These are phyloP conservation scores for Wickerhamomyces sp. DNA, from an alignment of 1,139 yeast genomes.

Conservation along the genomic window DNA sequence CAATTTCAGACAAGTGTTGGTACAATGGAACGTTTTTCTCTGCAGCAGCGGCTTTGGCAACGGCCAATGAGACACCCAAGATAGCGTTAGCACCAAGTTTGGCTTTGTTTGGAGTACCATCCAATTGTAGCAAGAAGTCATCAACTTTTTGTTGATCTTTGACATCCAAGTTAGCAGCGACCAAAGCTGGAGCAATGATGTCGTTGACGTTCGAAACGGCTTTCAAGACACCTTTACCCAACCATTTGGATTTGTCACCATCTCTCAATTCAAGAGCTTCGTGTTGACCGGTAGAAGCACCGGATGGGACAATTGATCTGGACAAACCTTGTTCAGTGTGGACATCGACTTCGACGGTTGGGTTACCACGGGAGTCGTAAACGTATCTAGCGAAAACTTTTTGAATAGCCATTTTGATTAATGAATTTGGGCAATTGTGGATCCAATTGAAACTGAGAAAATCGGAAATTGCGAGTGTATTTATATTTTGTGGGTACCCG, in stretches of 20 bases:
- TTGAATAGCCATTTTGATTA: constrained; percentile 24
- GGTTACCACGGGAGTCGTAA: constrained; percentile 98
- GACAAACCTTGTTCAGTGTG: constrained; percentile 81
- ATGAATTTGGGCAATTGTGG: constrained; percentile 1
- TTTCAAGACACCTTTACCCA: constrained; percentile 90
- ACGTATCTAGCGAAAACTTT: constrained; percentile 87
- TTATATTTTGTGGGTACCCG: constrained; percentile 2
- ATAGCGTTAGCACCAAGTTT: constrained; percentile 96
- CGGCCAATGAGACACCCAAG: constrained; percentile 91
- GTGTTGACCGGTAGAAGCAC: constrained; percentile 93
- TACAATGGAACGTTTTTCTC: constrained; percentile 83
- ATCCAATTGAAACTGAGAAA: neutral
- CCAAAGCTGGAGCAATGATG: constrained; percentile 81
- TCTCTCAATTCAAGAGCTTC: constrained; percentile 96
- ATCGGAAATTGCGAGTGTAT: neutral
- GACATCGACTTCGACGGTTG: constrained; percentile 93
- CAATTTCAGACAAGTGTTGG: constrained; percentile 72
- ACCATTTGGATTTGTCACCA: constrained; percentile 89
- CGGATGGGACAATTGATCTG: constrained; percentile 95
- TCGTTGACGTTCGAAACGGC: constrained; percentile 91
- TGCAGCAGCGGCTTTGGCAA: constrained; percentile 93
- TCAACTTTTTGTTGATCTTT: constrained; percentile 77
- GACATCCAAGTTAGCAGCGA: constrained; percentile 69
- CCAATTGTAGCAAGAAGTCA: constrained; percentile 69
- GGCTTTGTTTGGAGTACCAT: constrained; percentile 92